Evolutionary conservation across 2,329 filamentous ascomycete genomes (phyloP), one percentile per base, ranked within the genome.

Genomic region (Aphanocladium album): DNA sequence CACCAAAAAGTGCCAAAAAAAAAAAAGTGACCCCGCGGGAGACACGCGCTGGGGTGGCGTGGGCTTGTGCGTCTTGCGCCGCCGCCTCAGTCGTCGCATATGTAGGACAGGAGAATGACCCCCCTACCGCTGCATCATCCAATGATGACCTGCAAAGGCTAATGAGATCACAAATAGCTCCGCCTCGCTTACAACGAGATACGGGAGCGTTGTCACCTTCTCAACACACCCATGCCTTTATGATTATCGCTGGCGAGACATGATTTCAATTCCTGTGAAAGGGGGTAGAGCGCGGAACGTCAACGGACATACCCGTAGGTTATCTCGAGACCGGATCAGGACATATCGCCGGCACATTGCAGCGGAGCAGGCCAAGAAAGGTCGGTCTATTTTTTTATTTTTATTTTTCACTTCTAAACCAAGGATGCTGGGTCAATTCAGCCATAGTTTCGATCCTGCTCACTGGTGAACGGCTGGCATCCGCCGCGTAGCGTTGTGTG

Each of bases 51-150:
- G 41, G 54, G 41, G 27, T 46, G 41, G 14, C n/a, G n/a, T 25
- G 17, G 41, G 54, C 39, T 57, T 47, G 45, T 49, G 43, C 54
- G 54, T 17, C 53, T n/a, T 46, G 53, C 53, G 53, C 41, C 52
- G 37, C 52, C 41, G 53, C 53, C 53, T 56, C 53, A 47, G 53
- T 47, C 53, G 43, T 19, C 19, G 41, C 27, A 47, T 30, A 30
- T 54, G 51, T 41, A 54, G 5, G 23, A 47, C n/a, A 46, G 23
- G 53, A 46, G 19, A 37, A 12, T 17, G 30, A 47, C n/a, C 45
- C 27, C 37, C n/a, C 37, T 7, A 23, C 19, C 37, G 11, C 2
- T 17, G 23, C 23, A 14, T 27, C 19, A n/a, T 45, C 56, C 56
- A 45, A 51, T 43, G 19, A 33, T 37, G 21, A 17, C 12, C 27